Evolutionary conservation across 176 grass and related monocot species (phyloP).

Genomic region (Phoenix roebelenii): DNA sequence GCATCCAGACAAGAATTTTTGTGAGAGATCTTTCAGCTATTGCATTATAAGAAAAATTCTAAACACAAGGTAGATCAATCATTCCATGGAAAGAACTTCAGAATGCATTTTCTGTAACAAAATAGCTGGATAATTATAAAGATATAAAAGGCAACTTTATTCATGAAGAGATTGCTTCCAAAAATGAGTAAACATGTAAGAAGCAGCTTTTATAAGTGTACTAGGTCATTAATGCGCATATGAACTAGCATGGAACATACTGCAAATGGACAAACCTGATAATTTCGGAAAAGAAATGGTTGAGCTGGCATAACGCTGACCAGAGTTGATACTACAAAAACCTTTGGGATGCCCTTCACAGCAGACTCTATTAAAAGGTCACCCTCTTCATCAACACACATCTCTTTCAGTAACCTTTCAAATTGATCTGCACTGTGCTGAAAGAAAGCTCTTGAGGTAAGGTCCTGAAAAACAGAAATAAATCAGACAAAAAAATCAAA

Average conservation of each 20-base stretch:
- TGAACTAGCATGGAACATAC: not conserved
- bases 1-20: too few relatives aligned
- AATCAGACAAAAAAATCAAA: not conserved
- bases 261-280: constrained; percentile 60
- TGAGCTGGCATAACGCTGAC: constrained; percentile 91
- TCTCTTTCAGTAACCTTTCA: constrained; percentile 82
- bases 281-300: constrained; percentile 92
- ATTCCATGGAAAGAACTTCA: too few relatives aligned
- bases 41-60: too few relatives aligned
- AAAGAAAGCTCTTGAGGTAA: constrained; percentile 28
- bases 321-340: constrained; percentile 93
- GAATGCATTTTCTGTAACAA: too few relatives aligned
- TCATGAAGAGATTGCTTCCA: too few relatives aligned
- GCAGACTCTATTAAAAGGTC: constrained; percentile 95
- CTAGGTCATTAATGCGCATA: not conserved
- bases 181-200: too few relatives aligned
- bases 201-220: too few relatives aligned
- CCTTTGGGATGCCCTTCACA: constrained; percentile 90
- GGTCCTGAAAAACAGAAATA: constrained; percentile 9
- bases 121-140: too few relatives aligned
- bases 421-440: constrained; percentile 99
- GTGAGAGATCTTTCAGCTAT: too few relatives aligned
- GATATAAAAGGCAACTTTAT: too few relatives aligned
- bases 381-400: constrained; percentile 92
- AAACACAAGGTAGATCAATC: too few relatives aligned